Percentiles rank a stretch among this genome's conserved stretches.
phyloP scores from a whole-genome alignment of 2,329 filamentous ascomycete genomes.

The Sporothrix pseudoabietina region DNA sequence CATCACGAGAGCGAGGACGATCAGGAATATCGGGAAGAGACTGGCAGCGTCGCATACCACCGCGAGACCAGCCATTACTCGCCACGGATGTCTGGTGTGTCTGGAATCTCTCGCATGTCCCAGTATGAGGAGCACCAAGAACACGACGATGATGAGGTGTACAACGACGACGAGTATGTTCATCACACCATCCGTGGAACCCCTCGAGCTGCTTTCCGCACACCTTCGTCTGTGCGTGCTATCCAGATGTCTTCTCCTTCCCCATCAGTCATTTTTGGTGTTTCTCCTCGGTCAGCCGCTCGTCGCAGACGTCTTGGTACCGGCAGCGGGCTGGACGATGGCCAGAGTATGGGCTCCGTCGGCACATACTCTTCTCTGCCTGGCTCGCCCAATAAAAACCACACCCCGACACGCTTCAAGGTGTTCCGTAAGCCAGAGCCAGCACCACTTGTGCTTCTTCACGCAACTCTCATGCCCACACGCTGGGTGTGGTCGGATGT shows the following conservation, averaged over 20 bases:
- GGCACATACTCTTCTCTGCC: constrained; percentile 22
- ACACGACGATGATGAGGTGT: constrained; percentile 43
- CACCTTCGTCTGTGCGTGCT: constrained; percentile 68
- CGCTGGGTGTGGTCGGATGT: constrained; percentile 65
- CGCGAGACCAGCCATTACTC: neutral
- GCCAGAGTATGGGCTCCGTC: constrained; percentile 25
- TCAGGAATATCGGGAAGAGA: constrained; percentile 35
- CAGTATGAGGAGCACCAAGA: constrained; percentile 53
- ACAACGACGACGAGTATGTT: constrained; percentile 48
- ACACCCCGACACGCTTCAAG: constrained; percentile 61
- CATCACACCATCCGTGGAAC: constrained; percentile 58
- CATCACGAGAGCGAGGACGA: constrained; percentile 27
- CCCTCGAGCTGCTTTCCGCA: constrained; percentile 66
- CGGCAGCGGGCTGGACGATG: constrained; percentile 11
- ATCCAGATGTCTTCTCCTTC: constrained; percentile 72
- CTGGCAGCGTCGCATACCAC: constrained; percentile 33
- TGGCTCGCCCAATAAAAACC: constrained; percentile 55
- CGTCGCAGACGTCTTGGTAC: constrained; percentile 38
- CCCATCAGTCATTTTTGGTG: constrained; percentile 52
- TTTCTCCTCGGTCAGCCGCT: constrained; percentile 58
- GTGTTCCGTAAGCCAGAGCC: constrained; percentile 48
- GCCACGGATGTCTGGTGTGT: constrained; percentile 52
- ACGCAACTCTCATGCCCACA: constrained; percentile 74
- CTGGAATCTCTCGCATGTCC: constrained; percentile 55
- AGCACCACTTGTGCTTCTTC: constrained; percentile 73